Evolutionary conservation across 2,329 filamentous ascomycete genomes (phyloP).

Genomic region (Ascochyta pisi): DNA sequence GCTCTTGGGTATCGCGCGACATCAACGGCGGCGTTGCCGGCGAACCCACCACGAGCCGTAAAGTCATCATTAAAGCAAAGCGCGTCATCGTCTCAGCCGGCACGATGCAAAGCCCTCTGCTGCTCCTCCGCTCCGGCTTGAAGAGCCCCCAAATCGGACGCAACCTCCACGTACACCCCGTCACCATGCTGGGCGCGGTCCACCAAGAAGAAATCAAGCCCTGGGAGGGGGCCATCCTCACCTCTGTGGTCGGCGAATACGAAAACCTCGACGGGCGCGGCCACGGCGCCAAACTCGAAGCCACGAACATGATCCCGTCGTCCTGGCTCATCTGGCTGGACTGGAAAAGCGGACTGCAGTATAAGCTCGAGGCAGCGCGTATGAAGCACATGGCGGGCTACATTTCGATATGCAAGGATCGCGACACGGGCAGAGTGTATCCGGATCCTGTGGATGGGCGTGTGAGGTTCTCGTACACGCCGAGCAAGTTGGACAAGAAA

Average conservation of each 20-base stretch:
- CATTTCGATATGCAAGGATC: conserved; percentile 77
- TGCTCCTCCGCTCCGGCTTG: conserved; percentile 79
- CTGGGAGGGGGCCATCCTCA: conserved; percentile 77
- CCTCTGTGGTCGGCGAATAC: conserved; percentile 76
- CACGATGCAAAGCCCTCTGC: conserved; percentile 75
- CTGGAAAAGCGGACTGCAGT: conserved; percentile 73
- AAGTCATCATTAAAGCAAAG: conserved; percentile 77
- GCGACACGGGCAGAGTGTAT: conserved; percentile 76
- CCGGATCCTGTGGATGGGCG: conserved; percentile 71
- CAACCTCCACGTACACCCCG: conserved; percentile 84
- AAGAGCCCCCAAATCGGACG: conserved; percentile 82
- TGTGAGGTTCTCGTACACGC: conserved; percentile 72
- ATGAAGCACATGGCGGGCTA: conserved; percentile 73
- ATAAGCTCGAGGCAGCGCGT: conserved; percentile 73
- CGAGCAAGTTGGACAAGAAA: conserved; percentile 73
- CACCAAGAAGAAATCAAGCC: conserved; percentile 72
- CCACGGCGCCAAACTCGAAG: conserved; percentile 84
- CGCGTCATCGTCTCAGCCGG: conserved; percentile 82
- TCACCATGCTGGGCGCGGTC: conserved; percentile 61
- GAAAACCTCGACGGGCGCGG: conserved; percentile 81
- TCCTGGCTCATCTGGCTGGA: conserved; percentile 67
- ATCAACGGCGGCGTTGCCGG: conserved; percentile 64
- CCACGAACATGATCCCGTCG: conserved; percentile 75
- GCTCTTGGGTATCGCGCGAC: conserved; percentile 77
- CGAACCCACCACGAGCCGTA: conserved; percentile 60